Conservation (phyloP, 2,329 filamentous ascomycete species). For the Chrysosporium keratinophilum region DNA sequence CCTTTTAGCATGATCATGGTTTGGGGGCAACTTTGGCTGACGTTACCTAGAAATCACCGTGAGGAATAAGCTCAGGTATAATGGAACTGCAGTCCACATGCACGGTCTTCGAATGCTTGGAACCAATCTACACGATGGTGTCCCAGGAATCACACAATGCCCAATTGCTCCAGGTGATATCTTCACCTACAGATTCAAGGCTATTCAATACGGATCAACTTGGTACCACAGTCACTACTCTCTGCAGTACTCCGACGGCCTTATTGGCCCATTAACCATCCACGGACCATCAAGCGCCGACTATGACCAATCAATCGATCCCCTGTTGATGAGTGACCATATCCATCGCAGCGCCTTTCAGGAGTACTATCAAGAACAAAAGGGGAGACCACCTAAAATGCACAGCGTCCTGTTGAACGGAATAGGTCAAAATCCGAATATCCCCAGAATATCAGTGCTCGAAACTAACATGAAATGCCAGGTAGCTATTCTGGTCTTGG, state of each 20-base stretch:
- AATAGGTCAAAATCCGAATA: constrained; percentile 9
- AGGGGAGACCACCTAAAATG: constrained; percentile 12
- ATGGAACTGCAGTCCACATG: constrained; percentile 18
- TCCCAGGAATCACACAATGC: constrained; percentile 31
- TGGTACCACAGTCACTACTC: constrained; percentile 29
- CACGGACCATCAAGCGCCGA: constrained; percentile 32
- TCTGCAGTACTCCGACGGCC: constrained; percentile 24
- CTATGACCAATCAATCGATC: constrained; percentile 31
- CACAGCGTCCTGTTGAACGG: constrained; percentile 20
- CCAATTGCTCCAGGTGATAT: constrained; percentile 28
- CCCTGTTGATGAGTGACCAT: constrained; percentile 30
- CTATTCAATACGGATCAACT: constrained; percentile 24
- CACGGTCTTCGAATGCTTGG: constrained; percentile 28
- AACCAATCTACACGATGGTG: constrained; percentile 26
- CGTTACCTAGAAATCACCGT: constrained; percentile 13
- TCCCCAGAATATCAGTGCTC: not conserved
- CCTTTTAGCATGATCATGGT: not conserved
- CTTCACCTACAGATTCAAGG: constrained; percentile 27
- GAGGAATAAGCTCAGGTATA: constrained; percentile 13
- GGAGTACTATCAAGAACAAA: constrained; percentile 10
- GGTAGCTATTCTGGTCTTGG: constrained; percentile 10
- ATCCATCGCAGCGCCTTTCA: constrained; percentile 14
- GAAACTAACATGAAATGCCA: not conserved
- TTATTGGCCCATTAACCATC: constrained; percentile 28
- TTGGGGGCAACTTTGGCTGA: not conserved